A percentile compares a stretch with the other conserved stretches of the same genome.
These are phyloP conservation scores for Nicotiana paniculata DNA, from an alignment of 257 asterid genomes.

Conservation along the genomic window DNA sequence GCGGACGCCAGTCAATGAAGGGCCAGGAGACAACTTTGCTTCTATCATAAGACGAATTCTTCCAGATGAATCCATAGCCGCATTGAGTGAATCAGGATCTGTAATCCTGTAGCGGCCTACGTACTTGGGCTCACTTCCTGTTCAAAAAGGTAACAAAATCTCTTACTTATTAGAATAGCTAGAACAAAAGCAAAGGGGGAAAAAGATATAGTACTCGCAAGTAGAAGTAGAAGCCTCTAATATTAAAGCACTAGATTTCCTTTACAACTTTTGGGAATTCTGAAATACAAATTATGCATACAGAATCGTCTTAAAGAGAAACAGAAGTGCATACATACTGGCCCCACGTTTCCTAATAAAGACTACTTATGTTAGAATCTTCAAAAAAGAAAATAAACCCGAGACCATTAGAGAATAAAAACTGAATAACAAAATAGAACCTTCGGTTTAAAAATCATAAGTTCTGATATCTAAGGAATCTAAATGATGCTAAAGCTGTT, in stretches of 20 bases:
- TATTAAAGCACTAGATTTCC: not conserved
- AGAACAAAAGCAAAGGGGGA: not conserved
- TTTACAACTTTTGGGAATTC: not conserved
- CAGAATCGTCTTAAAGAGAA: not conserved
- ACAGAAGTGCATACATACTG: not conserved
- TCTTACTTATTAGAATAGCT: not conserved
- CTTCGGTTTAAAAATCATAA: not conserved
- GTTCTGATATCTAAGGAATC: not conserved
- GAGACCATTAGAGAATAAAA: not conserved
- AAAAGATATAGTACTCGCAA: not conserved
- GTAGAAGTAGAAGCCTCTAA: not conserved
- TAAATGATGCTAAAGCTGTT: not conserved
- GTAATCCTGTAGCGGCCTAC: constrained; percentile 93
- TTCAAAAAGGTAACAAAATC: not conserved
- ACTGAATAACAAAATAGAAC: not conserved
- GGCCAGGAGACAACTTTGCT: constrained; percentile 91
- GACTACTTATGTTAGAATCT: not conserved
- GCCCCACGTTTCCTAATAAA: not conserved
- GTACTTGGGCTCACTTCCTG: constrained; percentile 83
- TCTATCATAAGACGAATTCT: constrained; percentile 70
- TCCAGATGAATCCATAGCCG: constrained; percentile 90
- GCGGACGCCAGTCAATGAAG: constrained; percentile 75
- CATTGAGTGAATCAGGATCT: constrained; percentile 75
- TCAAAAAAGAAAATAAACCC: not conserved
- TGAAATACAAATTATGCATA: not conserved